Evolutionary conservation across 306 rosid genomes (phyloP).

Genomic region (Prunus mume): DNA sequence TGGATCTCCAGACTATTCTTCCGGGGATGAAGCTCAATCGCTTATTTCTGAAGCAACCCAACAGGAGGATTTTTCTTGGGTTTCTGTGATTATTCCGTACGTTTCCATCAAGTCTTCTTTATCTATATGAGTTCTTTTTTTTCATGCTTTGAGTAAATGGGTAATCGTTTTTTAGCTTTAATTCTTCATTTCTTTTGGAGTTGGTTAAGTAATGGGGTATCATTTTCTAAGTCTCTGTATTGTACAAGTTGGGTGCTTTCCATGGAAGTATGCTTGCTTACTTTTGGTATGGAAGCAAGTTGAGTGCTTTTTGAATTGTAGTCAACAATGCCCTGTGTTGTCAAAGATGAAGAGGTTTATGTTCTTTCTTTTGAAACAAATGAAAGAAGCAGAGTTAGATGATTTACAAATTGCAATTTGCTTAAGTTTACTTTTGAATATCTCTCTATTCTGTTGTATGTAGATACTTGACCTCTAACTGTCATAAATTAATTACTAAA

Average conservation of each 20-base stretch:
- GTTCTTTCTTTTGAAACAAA: background rate
- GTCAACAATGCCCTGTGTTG: background rate
- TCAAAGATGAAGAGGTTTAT: background rate
- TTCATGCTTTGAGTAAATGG: background rate
- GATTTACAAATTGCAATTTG: background rate
- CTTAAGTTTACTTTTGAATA: background rate
- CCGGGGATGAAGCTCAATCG: conserved; percentile 51
- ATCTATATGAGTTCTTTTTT: background rate
- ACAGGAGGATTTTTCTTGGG: conserved; percentile 67
- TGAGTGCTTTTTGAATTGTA: background rate
- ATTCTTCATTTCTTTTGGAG: background rate
- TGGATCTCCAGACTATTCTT: conserved; percentile 50
- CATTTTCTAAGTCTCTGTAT: background rate
- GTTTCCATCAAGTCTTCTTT: conserved; percentile 29
- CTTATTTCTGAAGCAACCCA: conserved; percentile 45
- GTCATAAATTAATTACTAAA: background rate
- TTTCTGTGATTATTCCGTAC: conserved; percentile 79
- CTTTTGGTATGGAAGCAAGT: background rate
- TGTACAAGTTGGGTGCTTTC: background rate
- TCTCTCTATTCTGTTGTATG: conserved; percentile 7
- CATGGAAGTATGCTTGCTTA: no score
- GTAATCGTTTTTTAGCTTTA: background rate
- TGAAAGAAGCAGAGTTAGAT: conserved; percentile 7
- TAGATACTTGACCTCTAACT: background rate
- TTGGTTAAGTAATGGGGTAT: background rate